A percentile compares a stretch with the other conserved stretches of the same genome.
Conservation (phyloP, 2,329 filamentous ascomycete genomes). For the Diaporthe capsici region DNA sequence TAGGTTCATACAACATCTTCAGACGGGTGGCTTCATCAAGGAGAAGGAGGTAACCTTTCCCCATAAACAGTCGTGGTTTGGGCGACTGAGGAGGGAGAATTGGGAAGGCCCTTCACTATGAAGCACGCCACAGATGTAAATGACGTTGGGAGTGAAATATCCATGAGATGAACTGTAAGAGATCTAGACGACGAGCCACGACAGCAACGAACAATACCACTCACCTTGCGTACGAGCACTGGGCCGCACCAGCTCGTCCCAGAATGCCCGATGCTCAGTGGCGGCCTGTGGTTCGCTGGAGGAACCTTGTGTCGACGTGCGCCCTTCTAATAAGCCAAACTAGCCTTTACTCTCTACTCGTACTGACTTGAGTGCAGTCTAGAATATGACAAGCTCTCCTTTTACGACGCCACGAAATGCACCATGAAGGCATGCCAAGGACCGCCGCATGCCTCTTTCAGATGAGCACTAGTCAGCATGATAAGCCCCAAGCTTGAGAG, state of each 20-base stretch:
- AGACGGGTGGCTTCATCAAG: slow-evolving; percentile 84
- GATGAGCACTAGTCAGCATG: neutral
- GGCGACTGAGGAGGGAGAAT: slow-evolving; percentile 82
- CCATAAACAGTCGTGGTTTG: slow-evolving; percentile 92
- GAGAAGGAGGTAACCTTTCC: slow-evolving; percentile 89
- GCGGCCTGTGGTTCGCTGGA: neutral
- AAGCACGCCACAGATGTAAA: too few species aligned
- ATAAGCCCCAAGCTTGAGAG: neutral
- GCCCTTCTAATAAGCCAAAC: neutral
- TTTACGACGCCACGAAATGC: neutral
- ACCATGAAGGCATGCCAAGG: neutral
- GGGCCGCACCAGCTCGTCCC: neutral
- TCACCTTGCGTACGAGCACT: neutral
- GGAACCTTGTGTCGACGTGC: neutral
- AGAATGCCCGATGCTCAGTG: neutral
- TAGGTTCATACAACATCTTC: slow-evolving; percentile 79
- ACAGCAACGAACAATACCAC: neutral
- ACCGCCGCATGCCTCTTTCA: neutral
- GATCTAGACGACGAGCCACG: neutral
- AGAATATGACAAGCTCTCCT: neutral
- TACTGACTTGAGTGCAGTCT: neutral
- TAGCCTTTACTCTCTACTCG: neutral
- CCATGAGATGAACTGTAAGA: neutral
- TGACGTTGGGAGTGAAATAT: neutral
- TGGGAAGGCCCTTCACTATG: slow-evolving; percentile 81